Evolutionary conservation across 441 rosid species (phyloP).

Genomic region (Gossypium gossypioides): DNA sequence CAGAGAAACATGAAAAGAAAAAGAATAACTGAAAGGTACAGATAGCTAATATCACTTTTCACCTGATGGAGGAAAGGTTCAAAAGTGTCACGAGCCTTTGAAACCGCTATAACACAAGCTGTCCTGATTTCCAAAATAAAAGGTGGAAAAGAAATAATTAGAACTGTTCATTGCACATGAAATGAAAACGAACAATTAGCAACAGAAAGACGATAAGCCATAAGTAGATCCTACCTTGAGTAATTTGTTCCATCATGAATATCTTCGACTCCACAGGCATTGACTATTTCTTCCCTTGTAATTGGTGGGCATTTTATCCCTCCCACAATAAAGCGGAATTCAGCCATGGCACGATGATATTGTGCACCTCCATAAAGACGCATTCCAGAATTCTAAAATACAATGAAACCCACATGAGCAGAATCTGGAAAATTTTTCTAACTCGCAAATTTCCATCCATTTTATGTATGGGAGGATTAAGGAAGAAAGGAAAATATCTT

Average conservation of each 20-base stretch:
- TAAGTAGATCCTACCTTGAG: conserved; percentile 51
- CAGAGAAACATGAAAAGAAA: not conserved
- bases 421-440: not conserved
- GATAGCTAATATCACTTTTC: conserved; percentile 6
- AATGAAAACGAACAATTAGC: conserved; percentile 1
- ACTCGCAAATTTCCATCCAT: not conserved
- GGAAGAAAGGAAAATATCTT: not conserved
- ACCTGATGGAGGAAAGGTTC: conserved; percentile 97
- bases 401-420: conserved; percentile 9
- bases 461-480: not conserved
- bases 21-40: not conserved
- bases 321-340: conserved; percentile 87
- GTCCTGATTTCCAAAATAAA: conserved; percentile 47
- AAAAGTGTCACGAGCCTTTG: conserved; percentile 89
- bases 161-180: not conserved
- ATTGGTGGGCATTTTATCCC: conserved; percentile 88
- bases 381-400: conserved; percentile 79
- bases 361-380: conserved; percentile 97
- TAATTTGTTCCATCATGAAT: conserved; percentile 97
- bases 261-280: conserved; percentile 97
- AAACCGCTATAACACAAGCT: conserved; percentile 95
- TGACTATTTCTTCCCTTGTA: conserved; percentile 88
- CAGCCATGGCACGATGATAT: conserved; percentile 96
- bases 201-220: conserved; percentile 8
- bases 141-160: not conserved